phyloP scores from a whole-genome alignment of 2,329 filamentous ascomycete genomes.

The Onygenales sp. region DNA sequence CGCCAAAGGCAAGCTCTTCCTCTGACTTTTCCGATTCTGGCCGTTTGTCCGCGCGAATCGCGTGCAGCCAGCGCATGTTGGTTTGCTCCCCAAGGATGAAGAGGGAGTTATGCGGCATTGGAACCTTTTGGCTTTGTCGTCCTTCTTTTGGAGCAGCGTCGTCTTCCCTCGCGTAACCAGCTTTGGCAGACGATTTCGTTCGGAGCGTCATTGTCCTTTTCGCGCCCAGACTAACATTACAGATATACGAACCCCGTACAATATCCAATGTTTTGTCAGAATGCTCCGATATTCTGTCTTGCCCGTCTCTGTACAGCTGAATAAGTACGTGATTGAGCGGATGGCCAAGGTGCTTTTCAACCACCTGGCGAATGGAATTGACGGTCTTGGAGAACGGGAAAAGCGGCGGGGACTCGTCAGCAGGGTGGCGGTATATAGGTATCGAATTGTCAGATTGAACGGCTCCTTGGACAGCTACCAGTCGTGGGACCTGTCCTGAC shows the following conservation, averaged over 20 bases:
- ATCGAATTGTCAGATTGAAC: conserved; percentile 57
- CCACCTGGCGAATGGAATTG: conserved; percentile 53
- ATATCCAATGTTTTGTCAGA: conserved; percentile 96
- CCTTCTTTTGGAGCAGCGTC: conserved; percentile 19
- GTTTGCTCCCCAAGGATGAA: conserved; percentile 72
- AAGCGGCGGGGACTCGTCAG: conserved; percentile 75
- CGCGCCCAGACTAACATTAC: conserved; percentile 89
- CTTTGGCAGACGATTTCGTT: conserved; percentile 46
- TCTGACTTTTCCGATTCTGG: conserved; percentile 54
- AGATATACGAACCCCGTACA: conserved; percentile 67
- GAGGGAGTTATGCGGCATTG: conserved; percentile 79
- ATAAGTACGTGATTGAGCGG: conserved; percentile 84
- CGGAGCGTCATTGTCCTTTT: conserved; percentile 83
- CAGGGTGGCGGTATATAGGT: conserved; percentile 90
- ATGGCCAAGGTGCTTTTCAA: conserved; percentile 68
- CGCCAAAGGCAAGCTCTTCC: conserved; percentile 61
- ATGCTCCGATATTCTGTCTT: conserved; percentile 91
- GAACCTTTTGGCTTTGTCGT: conserved; percentile 56
- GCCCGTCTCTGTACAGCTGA: conserved; percentile 80
- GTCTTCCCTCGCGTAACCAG: background rate
- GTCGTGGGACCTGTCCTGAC: conserved; percentile 79
- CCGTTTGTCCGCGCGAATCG: conserved; percentile 83
- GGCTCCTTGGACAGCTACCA: conserved; percentile 80
- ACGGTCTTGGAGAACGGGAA: conserved; percentile 68
- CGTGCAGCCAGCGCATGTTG: conserved; percentile 82